Evolutionary conservation across 2,329 filamentous ascomycete species (phyloP), one percentile per base, ranked within the genome.

Genomic region (Aureobasidium zeae): DNA sequence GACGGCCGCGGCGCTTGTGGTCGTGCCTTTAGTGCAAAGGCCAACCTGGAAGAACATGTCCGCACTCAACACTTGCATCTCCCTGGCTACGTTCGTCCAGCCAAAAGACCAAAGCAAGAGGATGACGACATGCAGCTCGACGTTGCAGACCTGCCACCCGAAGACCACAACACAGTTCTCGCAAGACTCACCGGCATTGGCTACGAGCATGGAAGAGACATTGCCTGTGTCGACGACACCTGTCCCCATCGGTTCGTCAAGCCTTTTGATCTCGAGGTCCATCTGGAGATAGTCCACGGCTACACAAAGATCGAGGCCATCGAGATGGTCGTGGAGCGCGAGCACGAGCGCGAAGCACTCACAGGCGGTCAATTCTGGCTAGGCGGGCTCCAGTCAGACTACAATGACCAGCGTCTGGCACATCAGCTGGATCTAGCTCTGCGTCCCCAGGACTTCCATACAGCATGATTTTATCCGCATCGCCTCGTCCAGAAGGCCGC

Each of bases 41-140:
- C 77, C 13, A 79, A 78, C 21, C 72, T 95, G 0, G 83, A 89
- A 60, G 83, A 91, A 52, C 89, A 96, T 58, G 73, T 95, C 32
- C 79, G 85, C 15, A 86, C 82, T 35, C 75, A 85, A 16, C 89
- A 96, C 59, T 68, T 94, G 19, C 77, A 79, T n/a, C 64, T 76
- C 16, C 41, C 46, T 5, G 41, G 48, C 9, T 44, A 61, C 9
- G 65, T 63, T 46, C 58, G 58, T 46, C 64, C 56, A 34, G 63
- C 57, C 55, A 57, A 61, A 50, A 50, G 58, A 37, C 54, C 56
- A 47, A 48, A 42, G 20, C 39, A 62, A 63, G 52, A 65, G 68
- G 51, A 57, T 62, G 50, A 65, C 65, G 55, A 58, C 62, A n/a
- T n/a, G n/a, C n/a, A n/a, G n/a, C n/a, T n/a, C n/a, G 48, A 58